Base-by-base conservation (phyloP, 2,329 filamentous ascomycete genomes). In the Aspergillus versicolor region DNA sequence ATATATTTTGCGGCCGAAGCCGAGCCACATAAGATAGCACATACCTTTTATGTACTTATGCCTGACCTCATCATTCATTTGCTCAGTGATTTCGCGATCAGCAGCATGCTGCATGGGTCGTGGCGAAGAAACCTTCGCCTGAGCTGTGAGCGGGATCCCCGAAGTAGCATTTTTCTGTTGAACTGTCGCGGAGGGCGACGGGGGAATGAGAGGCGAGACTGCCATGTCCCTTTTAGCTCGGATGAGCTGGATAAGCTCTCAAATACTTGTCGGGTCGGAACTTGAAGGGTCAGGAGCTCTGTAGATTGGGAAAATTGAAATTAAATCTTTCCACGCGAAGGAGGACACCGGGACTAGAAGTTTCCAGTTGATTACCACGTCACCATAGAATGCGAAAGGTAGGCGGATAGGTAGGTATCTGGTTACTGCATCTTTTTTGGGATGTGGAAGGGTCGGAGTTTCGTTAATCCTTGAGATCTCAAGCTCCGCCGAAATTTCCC, bases 31-130 rank as follows among this genome's bases (percentile, higher is more conserved):
- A 27, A 13, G 13, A 40, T 30, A 48, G 42, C 32, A 61, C 72
- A 32, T 71, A 88, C 89, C 91, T 79, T 95, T 96, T 63, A 94
- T 84, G 73, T 96, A 99, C 80, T 94, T 96, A 64, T 84, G 83
- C 74, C 92, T 91, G 69, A 91, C 89, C 50, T 89, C 85, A 57
- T 90, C 87, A 70, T 93, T 93, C 73, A 92, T 82, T 71, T 91
- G 88, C 75, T 93, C 90, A n/a, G 89, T 77, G 53, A 79, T 73
- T 54, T 80, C 78, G 41, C 72, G 72, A 42, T 76, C 74, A 34
- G 67, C 49, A 46, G 65, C 51, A 43, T 63, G 56, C 17, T 63
- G 60, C 4, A 57, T 49, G 34, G 61, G 45, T 15, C 61, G 65
- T 7, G 64, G 52, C 17, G 63, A 59, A 27, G 55, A 46, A 27